Evolutionary conservation across 2,329 filamentous ascomycete species (phyloP), one percentile per base, ranked within the genome.

Genomic region (Aureobasidium musti): DNA sequence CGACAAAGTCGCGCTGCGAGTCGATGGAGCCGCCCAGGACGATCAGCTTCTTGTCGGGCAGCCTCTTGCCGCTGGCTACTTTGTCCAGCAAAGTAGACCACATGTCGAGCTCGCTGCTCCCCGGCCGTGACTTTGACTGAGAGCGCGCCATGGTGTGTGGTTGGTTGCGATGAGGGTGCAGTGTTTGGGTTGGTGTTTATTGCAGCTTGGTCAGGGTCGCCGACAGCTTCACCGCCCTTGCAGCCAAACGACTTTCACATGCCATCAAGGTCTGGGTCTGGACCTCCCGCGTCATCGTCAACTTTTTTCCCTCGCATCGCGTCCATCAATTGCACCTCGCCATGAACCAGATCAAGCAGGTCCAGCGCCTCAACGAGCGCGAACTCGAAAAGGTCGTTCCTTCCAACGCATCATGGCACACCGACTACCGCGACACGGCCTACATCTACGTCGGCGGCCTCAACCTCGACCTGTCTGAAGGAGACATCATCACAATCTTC

Each of bases 391-490:
- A 92, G 77, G 91, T 89, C 73, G 93, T 92, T 72, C 84, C 89
- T 2, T 89, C 93, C 49, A 88, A 92, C 79, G 94, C 90, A 70
- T 97, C 94, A 67, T 98, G 94, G 94, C 94, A 98, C 77, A 89
- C 90, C 77, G 96, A 99, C 82, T 99, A 98, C 80, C 91, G 92
- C 80, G 95, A 96, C 81, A 98, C 95, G 1, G 96, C 95, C 68
- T 99, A 94, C 78, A 82, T 99, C 76, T 97, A 97, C 82, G 93
- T 99, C 72, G 96, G 96, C 74, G 94, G 94, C 33, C 85, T 99
- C 14, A 92, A 93, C 3, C 96, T 91, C 79, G 91, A 96, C 74
- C 85, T 99, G 47, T 92, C 92, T 57, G 95, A 99, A 81, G 96
- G 96, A 78, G 95, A 99, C 79, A 85, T 99, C 69, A 87, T 98